Conservation (phyloP, 1,139 yeast genomes). For the Magnusiomyces sp. region DNA sequence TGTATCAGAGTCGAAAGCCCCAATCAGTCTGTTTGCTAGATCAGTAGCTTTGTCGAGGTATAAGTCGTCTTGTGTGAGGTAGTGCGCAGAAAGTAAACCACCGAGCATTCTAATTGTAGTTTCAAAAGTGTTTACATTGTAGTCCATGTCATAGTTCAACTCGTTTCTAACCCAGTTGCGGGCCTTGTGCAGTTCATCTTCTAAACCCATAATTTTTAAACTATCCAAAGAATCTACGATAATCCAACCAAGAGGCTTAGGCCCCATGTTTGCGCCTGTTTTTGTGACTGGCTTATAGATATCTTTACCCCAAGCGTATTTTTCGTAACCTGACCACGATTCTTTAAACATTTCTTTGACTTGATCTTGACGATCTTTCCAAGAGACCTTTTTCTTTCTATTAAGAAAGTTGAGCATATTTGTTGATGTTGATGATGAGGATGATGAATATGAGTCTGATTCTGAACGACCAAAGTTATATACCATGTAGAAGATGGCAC, state of each 20-base stretch:
- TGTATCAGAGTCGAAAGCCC: conserved; percentile 54
- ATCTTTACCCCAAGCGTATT: conserved; percentile 79
- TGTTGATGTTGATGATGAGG: neutral
- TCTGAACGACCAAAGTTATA: conserved; percentile 18
- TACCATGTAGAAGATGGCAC: conserved; percentile 17
- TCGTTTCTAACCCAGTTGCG: conserved; percentile 64
- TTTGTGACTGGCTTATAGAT: conserved; percentile 54
- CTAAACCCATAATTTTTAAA: conserved; percentile 68
- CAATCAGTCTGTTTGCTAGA: conserved; percentile 46
- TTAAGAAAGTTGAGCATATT: conserved; percentile 1
- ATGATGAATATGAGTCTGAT: too few relatives aligned
- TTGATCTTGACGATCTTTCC: conserved; percentile 44
- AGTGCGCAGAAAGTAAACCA: conserved; percentile 76
- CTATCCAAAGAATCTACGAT: conserved; percentile 88
- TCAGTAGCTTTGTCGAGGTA: conserved; percentile 74
- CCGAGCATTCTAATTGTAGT: conserved; percentile 93
- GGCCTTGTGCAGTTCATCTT: conserved; percentile 56
- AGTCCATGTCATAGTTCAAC: conserved; percentile 54
- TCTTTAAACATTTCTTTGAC: conserved; percentile 60
- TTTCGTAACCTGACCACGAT: conserved; percentile 72
- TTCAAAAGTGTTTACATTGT: conserved; percentile 77
- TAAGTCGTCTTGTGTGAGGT: conserved; percentile 58
- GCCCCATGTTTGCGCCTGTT: conserved; percentile 69
- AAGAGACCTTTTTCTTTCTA: conserved; percentile 17
- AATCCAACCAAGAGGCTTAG: conserved; percentile 87